Percentiles rank a stretch among this genome's conserved stretches.
These are phyloP conservation scores for Phytopythium aichiense DNA, from an alignment of 352 stramenopile genomes.

Conservation along the genomic window DNA sequence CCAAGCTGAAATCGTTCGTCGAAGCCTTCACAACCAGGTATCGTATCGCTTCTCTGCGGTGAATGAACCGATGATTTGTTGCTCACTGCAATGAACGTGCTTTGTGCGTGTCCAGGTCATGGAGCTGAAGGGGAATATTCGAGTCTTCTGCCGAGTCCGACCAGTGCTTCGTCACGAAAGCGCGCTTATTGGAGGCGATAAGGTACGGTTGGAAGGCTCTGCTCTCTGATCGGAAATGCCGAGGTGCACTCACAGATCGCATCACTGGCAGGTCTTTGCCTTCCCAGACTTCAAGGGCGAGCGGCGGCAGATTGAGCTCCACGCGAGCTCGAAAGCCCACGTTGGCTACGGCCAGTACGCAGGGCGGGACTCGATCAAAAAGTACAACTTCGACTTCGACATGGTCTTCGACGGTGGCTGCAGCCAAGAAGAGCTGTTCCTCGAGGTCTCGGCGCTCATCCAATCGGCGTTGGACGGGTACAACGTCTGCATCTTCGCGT, in stretches of 20 bases:
- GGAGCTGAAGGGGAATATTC: conserved; percentile 96
- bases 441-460: conserved; percentile 93
- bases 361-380: conserved; percentile 56
- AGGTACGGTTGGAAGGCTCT: conserved; percentile 19
- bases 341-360: conserved; percentile 69
- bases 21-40: conserved; percentile 86
- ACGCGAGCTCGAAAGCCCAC: conserved; percentile 56
- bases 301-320: conserved; percentile 67
- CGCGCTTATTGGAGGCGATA: conserved; percentile 27
- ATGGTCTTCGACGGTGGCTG: conserved; percentile 93
- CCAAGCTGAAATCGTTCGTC: conserved; percentile 62
- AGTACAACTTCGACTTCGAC: conserved; percentile 96
- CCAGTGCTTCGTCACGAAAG: conserved; percentile 81
- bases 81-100: neutral
- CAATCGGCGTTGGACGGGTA: conserved; percentile 95
- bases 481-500: conserved; percentile 96
- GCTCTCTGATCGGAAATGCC: too few species aligned
- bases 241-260: too few species aligned
- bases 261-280: conserved; percentile 44
- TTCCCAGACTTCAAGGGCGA: conserved; percentile 73
- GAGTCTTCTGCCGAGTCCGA: conserved; percentile 93
- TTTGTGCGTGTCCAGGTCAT: conserved; percentile 67
- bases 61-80: neutral
- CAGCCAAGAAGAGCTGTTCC: conserved; percentile 96
- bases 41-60: neutral